Evolutionary conservation across 2,329 filamentous ascomycete species (phyloP).

Genomic region (Penicillium decumbens): DNA sequence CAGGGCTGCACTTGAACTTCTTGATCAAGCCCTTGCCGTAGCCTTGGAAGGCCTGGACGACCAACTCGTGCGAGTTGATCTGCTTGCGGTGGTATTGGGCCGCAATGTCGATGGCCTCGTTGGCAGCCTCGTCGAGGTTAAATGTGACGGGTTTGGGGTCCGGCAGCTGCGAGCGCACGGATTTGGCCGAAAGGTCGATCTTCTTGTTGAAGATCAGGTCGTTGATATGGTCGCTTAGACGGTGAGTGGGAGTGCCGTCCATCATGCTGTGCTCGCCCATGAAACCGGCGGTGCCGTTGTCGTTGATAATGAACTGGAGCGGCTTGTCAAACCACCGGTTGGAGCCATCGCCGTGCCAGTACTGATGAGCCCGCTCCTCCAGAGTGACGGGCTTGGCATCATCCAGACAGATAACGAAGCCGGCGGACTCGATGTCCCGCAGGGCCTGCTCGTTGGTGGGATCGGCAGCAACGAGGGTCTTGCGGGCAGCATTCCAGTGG

Average conservation of each 20-base stretch:
- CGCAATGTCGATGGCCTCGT: constrained; percentile 74
- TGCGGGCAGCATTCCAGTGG: constrained; percentile 79
- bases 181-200: constrained; percentile 77
- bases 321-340: constrained; percentile 99
- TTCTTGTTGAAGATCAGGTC: constrained; percentile 90
- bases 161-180: constrained; percentile 74
- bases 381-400: constrained; percentile 86
- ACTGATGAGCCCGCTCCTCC: constrained; percentile 90
- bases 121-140: constrained; percentile 66
- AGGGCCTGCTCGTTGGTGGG: constrained; percentile 73
- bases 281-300: constrained; percentile 96
- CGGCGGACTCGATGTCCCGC: constrained; percentile 77
- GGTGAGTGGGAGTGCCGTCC: constrained; percentile 97
- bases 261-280: constrained; percentile 99
- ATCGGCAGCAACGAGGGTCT: constrained; percentile 69
- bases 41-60: constrained; percentile 91
- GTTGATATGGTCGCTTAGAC: constrained; percentile 90
- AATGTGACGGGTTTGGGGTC: constrained; percentile 76
- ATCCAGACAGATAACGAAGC: constrained; percentile 90
- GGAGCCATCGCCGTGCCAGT: constrained; percentile 95
- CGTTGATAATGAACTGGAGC: constrained; percentile 94
- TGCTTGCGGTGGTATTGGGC: constrained; percentile 72
- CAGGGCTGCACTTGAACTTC: constrained; percentile 97
- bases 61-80: constrained; percentile 82
- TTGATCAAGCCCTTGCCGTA: constrained; percentile 99